phyloP scores from a whole-genome alignment of 257 asterid genomes.

The Fraxinus quadrangulata region DNA sequence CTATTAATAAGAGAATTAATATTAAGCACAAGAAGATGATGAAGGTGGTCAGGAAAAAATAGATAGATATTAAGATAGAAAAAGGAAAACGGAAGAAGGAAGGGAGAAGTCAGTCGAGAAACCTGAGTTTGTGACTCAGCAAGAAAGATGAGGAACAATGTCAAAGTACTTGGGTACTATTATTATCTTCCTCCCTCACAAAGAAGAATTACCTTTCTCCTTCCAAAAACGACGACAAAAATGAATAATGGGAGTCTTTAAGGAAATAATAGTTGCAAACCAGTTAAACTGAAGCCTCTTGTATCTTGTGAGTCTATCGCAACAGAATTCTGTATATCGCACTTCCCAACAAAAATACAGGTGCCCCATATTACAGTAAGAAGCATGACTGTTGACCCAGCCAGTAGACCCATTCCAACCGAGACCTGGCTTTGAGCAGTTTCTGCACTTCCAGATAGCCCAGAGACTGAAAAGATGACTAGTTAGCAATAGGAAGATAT shows the following conservation, averaged over 20 bases:
- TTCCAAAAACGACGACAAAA: not conserved
- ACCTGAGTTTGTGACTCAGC: not conserved
- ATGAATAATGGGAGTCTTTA: not conserved
- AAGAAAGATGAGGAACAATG: not conserved
- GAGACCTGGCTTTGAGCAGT: slow-evolving; percentile 95
- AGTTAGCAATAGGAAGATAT: not conserved
- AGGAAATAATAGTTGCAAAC: slow-evolving; percentile 42
- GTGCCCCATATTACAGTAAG: slow-evolving; percentile 93
- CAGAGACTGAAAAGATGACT: slow-evolving; percentile 62
- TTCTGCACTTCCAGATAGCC: slow-evolving; percentile 72
- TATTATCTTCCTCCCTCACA: not conserved
- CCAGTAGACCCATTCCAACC: slow-evolving; percentile 92
- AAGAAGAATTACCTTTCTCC: not conserved
- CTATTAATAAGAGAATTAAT: not conserved
- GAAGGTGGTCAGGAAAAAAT: not conserved
- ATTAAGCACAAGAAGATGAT: not conserved
- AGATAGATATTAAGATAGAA: not conserved
- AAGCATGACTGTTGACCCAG: slow-evolving; percentile 96
- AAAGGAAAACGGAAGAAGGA: not conserved
- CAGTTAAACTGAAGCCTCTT: slow-evolving; percentile 61
- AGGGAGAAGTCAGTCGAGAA: not conserved
- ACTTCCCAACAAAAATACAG: slow-evolving; percentile 81
- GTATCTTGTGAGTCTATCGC: slow-evolving; percentile 66
- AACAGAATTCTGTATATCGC: slow-evolving; percentile 50
- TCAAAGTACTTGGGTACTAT: not conserved